phyloP scores from a whole-genome alignment of 2,329 filamentous ascomycete species.

The Colletotrichum tropicicola region DNA sequence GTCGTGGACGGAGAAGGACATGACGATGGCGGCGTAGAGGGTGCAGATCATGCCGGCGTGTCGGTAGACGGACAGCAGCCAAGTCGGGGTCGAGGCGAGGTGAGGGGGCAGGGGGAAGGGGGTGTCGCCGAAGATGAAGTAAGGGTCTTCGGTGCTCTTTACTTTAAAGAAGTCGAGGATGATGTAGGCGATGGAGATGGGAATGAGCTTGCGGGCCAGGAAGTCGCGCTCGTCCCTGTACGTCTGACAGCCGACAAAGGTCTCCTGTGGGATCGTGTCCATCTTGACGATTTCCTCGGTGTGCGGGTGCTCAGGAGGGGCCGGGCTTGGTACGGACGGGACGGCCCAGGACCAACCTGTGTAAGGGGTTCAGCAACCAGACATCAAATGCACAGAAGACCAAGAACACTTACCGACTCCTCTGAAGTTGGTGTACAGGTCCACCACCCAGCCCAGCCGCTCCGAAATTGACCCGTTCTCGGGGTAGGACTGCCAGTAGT shows the following conservation, averaged over 20 bases:
- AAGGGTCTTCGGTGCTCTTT: conserved; percentile 78
- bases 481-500: conserved; percentile 70
- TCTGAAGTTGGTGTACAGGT: conserved; percentile 64
- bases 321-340: conserved; percentile 53
- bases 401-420: conserved; percentile 54
- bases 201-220: conserved; percentile 52
- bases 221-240: conserved; percentile 53
- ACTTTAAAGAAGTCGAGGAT: conserved; percentile 76
- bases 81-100: conserved; percentile 49
- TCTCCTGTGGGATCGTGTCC: conserved; percentile 49
- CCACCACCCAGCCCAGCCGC: conserved; percentile 64
- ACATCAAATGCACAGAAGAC: background rate
- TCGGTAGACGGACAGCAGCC: conserved; percentile 63
- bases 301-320: conserved; percentile 51
- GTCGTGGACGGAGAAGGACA: conserved; percentile 68
- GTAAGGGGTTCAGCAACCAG: background rate
- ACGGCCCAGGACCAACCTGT: conserved; percentile 68
- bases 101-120: conserved; percentile 50
- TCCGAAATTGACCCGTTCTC: conserved; percentile 56
- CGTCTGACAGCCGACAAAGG: conserved; percentile 55
- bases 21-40: conserved; percentile 68
- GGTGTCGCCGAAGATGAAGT: conserved; percentile 69
- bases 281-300: conserved; percentile 50
- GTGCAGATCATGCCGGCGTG: conserved; percentile 62
- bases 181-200: conserved; percentile 68